Percentiles rank a stretch among this genome's conserved stretches.
phyloP scores from a whole-genome alignment of 2,329 filamentous ascomycete species.

The Aspergillus tubingensis region DNA sequence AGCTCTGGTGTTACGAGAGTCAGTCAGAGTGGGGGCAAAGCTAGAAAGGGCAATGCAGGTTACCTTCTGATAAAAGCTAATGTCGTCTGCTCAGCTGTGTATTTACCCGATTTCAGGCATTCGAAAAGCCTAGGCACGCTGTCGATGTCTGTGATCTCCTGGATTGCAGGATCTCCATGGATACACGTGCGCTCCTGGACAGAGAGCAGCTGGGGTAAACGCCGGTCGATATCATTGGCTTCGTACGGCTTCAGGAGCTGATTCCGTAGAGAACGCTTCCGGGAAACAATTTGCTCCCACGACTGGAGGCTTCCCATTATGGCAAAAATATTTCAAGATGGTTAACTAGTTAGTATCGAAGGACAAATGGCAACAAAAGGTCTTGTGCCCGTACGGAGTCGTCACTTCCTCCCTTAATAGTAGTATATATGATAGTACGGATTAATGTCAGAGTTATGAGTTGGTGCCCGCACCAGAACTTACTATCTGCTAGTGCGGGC shows the following conservation, averaged over 20 bases:
- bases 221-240: constrained; percentile 27
- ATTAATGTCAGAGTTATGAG: too few species aligned
- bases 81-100: constrained; percentile 32
- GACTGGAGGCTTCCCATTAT: constrained; percentile 25
- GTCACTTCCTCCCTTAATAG: too few species aligned
- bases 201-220: constrained; percentile 23
- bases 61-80: constrained; percentile 39
- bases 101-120: constrained; percentile 24
- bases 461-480: too few species aligned
- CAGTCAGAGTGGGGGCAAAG: too few species aligned
- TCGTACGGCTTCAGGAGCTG: constrained; percentile 32
- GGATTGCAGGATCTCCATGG: constrained; percentile 21
- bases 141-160: constrained; percentile 37
- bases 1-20: constrained; percentile 19
- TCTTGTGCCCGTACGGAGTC: too few species aligned
- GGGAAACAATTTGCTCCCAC: constrained; percentile 34
- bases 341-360: background rate
- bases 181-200: constrained; percentile 29
- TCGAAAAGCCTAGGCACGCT: constrained; percentile 25
- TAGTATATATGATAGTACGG: too few species aligned
- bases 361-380: background rate
- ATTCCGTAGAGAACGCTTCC: constrained; percentile 31
- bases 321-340: background rate
- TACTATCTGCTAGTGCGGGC: too few species aligned
- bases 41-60: too few species aligned